Evolutionary conservation across 306 rosid species (phyloP).

Genomic region (Prinsepia uniflora): DNA sequence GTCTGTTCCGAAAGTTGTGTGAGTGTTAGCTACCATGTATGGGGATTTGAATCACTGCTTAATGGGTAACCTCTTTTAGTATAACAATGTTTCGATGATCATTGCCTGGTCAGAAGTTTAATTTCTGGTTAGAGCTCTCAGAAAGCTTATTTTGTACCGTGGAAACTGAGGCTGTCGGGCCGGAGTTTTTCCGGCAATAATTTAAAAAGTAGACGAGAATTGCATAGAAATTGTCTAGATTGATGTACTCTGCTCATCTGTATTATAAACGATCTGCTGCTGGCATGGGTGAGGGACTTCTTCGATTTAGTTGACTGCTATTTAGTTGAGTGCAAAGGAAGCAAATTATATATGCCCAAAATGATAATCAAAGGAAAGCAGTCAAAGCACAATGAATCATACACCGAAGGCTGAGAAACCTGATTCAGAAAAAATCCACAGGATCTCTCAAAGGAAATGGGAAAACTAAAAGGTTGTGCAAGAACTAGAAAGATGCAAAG

Average conservation of each 20-base stretch:
- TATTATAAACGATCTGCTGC: too few relatives aligned
- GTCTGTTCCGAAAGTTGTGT: neutral
- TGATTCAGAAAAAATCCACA: too few relatives aligned
- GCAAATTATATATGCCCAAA: too few relatives aligned
- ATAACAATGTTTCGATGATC: neutral
- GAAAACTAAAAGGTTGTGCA: neutral
- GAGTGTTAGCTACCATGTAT: neutral
- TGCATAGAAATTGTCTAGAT: too few relatives aligned
- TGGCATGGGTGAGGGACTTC: too few relatives aligned
- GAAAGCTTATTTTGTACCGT: neutral
- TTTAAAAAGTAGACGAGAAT: too few relatives aligned
- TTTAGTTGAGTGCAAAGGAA: too few relatives aligned
- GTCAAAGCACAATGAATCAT: too few relatives aligned
- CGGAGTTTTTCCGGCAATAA: neutral
- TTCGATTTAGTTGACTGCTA: too few relatives aligned
- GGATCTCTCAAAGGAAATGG: neutral
- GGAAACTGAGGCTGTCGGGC: neutral
- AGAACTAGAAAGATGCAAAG: conserved; percentile 13
- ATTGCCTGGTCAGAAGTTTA: neutral
- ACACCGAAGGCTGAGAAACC: too few relatives aligned
- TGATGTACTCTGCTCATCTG: too few relatives aligned
- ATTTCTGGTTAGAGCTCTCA: neutral
- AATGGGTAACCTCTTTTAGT: neutral
- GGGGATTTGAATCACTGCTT: neutral
- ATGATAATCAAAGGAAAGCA: too few relatives aligned